These are phyloP conservation scores for Zygotorulaspora mrakii DNA, from an alignment of 1,139 yeast species.

Conservation along the genomic window DNA sequence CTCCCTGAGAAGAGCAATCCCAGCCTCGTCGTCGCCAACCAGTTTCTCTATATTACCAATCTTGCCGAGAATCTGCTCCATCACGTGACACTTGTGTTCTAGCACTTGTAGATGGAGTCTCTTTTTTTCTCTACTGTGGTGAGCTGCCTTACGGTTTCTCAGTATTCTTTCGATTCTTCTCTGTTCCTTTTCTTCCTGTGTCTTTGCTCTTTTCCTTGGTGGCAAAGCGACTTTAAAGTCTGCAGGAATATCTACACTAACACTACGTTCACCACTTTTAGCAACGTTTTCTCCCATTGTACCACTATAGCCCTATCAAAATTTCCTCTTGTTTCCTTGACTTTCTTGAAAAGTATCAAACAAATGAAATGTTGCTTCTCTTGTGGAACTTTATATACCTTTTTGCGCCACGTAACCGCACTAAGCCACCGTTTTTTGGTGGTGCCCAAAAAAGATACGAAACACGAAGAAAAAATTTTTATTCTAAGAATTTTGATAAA, in stretches of 20 bases:
- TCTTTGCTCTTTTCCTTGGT: constrained; percentile 94
- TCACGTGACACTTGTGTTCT: constrained; percentile 44
- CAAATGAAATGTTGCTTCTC: background rate
- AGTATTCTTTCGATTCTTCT: constrained; percentile 88
- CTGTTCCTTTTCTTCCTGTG: constrained; percentile 95
- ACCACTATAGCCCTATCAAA: constrained; percentile 2
- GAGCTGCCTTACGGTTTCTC: constrained; percentile 95
- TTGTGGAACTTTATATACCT: background rate
- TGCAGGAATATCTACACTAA: constrained; percentile 31
- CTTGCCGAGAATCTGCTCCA: constrained; percentile 32
- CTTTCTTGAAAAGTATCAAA: background rate
- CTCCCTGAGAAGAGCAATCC: constrained; percentile 11
- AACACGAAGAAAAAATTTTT: no score
- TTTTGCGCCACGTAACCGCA: constrained; percentile 1
- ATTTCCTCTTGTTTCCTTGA: constrained; percentile 20
- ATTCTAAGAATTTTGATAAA: background rate
- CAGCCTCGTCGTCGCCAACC: constrained; percentile 12
- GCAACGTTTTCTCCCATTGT: constrained; percentile 4
- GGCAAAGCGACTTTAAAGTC: constrained; percentile 56
- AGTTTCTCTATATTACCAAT: constrained; percentile 23
- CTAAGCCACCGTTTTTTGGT: constrained; percentile 4
- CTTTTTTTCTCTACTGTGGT: constrained; percentile 94
- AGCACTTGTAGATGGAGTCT: constrained; percentile 84
- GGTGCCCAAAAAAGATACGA: background rate
- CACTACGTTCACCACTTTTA: constrained; percentile 1